A percentile compares a stretch with the other conserved stretches of the same genome.
Evolutionary conservation across 495 filamentous ascomycete genomes (phyloP).

Genomic region (Xylaria bambusicola): DNA sequence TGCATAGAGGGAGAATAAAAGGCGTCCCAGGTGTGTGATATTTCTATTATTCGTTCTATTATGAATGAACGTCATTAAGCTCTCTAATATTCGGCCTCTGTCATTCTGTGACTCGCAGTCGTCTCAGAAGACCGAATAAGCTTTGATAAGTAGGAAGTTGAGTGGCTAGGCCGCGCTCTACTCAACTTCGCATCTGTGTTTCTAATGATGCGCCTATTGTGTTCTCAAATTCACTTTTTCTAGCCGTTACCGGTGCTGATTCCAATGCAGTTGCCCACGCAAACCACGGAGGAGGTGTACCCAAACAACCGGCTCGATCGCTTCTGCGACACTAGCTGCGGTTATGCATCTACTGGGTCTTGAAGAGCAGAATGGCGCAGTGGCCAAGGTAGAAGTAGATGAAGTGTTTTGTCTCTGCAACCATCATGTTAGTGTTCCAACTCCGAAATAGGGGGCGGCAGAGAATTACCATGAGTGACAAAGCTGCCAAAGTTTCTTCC

Average conservation of each 20-base stretch:
- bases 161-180: neutral
- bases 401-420: conserved; percentile 94
- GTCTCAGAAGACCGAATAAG: neutral
- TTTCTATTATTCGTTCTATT: conserved; percentile 1
- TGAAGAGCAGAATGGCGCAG: conserved; percentile 98
- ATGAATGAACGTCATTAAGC: neutral
- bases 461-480: conserved; percentile 84
- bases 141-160: neutral
- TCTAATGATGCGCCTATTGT: conserved; percentile 1
- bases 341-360: conserved; percentile 77
- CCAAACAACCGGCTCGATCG: neutral
- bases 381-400: conserved; percentile 99
- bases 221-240: neutral
- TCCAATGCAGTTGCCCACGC: neutral
- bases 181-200: conserved; percentile 4
- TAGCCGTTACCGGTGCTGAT: neutral
- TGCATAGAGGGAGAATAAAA: neutral
- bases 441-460: neutral
- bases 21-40: neutral
- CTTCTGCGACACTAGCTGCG: neutral
- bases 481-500: conserved; percentile 99
- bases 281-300: neutral
- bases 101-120: neutral
- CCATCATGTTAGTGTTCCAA: conserved; percentile 18
- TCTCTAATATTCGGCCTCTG: neutral